Evolutionary conservation across 2,329 filamentous ascomycete genomes (phyloP).

Genomic region (Trichoderma brevicompactum): DNA sequence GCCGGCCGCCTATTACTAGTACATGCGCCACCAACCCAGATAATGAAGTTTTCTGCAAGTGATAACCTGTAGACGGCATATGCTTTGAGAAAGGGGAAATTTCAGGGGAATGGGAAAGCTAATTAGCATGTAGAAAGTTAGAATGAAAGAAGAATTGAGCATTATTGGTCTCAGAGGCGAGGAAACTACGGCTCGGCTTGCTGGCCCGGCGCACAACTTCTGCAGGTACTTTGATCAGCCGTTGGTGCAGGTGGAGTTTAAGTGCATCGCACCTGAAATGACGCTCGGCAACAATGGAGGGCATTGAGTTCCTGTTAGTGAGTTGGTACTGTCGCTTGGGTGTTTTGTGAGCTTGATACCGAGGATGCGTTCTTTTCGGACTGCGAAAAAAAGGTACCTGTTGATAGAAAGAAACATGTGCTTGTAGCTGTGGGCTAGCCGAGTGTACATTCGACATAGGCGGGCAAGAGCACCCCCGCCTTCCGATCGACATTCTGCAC

Average conservation of each 20-base stretch:
- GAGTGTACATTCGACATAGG: too few species aligned
- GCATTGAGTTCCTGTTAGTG: too few species aligned
- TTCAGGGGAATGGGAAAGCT: background rate
- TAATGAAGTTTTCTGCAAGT: background rate
- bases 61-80: background rate
- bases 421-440: too few species aligned
- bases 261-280: background rate
- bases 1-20: background rate
- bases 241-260: background rate
- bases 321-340: too few species aligned
- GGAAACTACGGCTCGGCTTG: slow-evolving; percentile 13
- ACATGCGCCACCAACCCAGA: background rate
- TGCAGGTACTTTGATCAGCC: slow-evolving; percentile 11
- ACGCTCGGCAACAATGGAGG: too few species aligned
- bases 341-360: too few species aligned
- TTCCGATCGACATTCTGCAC: slow-evolving; percentile 11
- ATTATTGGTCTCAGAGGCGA: slow-evolving; percentile 3
- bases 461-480: background rate
- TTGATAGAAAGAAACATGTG: too few species aligned
- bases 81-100: background rate
- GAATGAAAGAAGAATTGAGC: background rate
- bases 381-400: too few species aligned
- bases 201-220: slow-evolving; percentile 20
- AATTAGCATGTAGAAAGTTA: background rate
- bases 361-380: too few species aligned